Percentiles rank a stretch among this genome's conserved stretches.
Evolutionary conservation across 352 stramenopile genomes (phyloP).

Genomic region (Pythium biforme): DNA sequence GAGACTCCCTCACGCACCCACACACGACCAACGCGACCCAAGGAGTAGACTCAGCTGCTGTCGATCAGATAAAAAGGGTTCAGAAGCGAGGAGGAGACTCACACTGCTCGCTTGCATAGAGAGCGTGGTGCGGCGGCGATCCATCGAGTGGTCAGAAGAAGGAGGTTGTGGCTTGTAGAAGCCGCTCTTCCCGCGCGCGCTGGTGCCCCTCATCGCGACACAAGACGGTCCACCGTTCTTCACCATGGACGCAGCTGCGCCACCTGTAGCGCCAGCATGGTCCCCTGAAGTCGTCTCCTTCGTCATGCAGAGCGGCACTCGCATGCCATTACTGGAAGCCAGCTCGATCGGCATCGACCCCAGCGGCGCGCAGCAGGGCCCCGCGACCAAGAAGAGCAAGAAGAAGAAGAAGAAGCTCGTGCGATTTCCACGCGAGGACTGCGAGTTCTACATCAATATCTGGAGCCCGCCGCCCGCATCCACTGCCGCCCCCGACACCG

Average conservation of each 20-base stretch:
- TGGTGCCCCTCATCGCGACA: neutral
- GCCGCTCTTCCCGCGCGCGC: neutral
- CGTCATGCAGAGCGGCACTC: constrained; percentile 24
- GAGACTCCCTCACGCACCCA: neutral
- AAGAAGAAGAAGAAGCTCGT: constrained; percentile 42
- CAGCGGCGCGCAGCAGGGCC: constrained; percentile 24
- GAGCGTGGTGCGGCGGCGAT: neutral
- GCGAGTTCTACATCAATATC: constrained; percentile 84
- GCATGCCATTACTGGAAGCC: constrained; percentile 62
- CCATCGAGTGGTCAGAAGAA: constrained; percentile 8
- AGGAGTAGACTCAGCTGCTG: constrained; percentile 2
- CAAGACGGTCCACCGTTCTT: neutral
- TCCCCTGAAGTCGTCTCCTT: neutral
- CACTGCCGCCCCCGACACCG: constrained; percentile 18
- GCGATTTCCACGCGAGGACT: constrained; percentile 50
- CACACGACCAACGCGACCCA: neutral
- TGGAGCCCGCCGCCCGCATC: constrained; percentile 31
- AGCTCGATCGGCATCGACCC: constrained; percentile 36
- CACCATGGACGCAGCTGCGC: constrained; percentile 20
- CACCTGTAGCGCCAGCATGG: neutral
- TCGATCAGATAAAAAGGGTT: neutral
- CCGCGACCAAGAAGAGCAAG: constrained; percentile 26
- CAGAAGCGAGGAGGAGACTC: neutral
- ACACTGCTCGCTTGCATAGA: constrained; percentile 5
- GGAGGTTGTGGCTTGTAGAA: neutral